phyloP scores from a whole-genome alignment of 108 stramenopile species.

The Seminavis robusta region DNA sequence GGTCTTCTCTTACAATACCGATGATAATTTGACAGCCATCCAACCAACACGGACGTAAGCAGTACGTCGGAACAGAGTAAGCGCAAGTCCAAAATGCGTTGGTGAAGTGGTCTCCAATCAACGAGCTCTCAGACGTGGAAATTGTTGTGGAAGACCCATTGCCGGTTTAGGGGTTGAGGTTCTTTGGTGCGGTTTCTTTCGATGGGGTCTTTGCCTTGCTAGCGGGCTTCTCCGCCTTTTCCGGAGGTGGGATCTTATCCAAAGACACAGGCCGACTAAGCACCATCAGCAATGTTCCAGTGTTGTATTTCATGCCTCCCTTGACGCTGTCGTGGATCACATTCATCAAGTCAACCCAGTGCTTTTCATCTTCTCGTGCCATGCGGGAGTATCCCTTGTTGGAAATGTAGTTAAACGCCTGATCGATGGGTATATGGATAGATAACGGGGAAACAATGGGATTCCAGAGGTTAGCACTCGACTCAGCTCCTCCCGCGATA shows the following conservation, averaged over 20 bases:
- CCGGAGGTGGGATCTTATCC: conserved; percentile 5
- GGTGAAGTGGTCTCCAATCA: no score
- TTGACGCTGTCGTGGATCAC: conserved; percentile 80
- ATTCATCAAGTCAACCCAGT: conserved; percentile 87
- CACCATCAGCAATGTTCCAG: conserved; percentile 84
- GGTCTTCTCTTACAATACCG: no score
- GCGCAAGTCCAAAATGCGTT: no score
- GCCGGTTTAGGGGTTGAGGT: conserved; percentile 33
- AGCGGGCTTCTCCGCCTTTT: conserved; percentile 18
- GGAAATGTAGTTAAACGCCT: conserved; percentile 89
- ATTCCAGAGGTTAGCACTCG: background rate
- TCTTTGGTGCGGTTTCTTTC: conserved; percentile 27
- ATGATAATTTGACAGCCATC: no score
- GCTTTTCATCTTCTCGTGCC: conserved; percentile 73
- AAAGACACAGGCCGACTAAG: conserved; percentile 61
- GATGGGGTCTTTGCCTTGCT: conserved; percentile 25
- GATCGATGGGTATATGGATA: conserved; percentile 14
- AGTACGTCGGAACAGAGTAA: no score
- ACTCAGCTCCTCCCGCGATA: background rate
- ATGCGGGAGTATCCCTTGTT: conserved; percentile 89
- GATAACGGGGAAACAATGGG: background rate
- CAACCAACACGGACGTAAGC: no score
- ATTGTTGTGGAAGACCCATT: no score
- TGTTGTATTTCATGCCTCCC: conserved; percentile 90
- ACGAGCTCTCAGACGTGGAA: no score